A percentile compares a stretch with the other conserved stretches of the same genome.
Evolutionary conservation across 306 rosid genomes (phyloP).

Genomic region (Medicago arabica): DNA sequence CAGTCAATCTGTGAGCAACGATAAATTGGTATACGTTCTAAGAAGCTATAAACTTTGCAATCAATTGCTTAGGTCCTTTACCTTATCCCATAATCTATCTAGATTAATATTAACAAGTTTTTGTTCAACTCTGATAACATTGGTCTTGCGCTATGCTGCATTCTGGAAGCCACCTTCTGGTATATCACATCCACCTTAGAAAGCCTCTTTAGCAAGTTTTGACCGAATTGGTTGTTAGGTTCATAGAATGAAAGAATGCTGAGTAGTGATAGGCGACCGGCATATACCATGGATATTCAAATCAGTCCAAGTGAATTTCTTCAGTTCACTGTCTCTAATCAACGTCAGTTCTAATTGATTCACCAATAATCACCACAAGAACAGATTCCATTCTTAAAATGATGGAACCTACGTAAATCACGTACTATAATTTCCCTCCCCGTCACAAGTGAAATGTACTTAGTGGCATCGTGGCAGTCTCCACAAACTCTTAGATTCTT

Average conservation of each 20-base stretch:
- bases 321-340: background rate
- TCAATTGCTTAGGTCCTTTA: background rate
- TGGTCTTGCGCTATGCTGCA: background rate
- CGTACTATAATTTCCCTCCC: slow-evolving; percentile 81
- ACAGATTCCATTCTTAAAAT: slow-evolving; percentile 76
- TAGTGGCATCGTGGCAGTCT: slow-evolving; percentile 83
- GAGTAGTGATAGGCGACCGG: background rate
- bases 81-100: background rate
- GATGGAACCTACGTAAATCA: slow-evolving; percentile 91
- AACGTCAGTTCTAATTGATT: background rate
- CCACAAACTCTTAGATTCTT: slow-evolving; percentile 87
- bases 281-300: background rate
- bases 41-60: background rate
- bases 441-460: slow-evolving; percentile 80
- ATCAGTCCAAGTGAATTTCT: background rate
- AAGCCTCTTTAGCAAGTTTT: background rate
- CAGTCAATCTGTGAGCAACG: background rate
- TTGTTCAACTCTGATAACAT: background rate
- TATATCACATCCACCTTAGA: background rate
- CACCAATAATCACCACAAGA: slow-evolving; percentile 95
- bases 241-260: background rate
- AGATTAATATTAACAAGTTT: background rate
- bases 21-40: background rate
- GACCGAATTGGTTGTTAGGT: background rate
- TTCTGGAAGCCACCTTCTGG: background rate